Percentiles rank a stretch among this genome's conserved stretches.
These are phyloP conservation scores for Solanum phureja DNA, from an alignment of 257 asterid species.

Conservation along the genomic window DNA sequence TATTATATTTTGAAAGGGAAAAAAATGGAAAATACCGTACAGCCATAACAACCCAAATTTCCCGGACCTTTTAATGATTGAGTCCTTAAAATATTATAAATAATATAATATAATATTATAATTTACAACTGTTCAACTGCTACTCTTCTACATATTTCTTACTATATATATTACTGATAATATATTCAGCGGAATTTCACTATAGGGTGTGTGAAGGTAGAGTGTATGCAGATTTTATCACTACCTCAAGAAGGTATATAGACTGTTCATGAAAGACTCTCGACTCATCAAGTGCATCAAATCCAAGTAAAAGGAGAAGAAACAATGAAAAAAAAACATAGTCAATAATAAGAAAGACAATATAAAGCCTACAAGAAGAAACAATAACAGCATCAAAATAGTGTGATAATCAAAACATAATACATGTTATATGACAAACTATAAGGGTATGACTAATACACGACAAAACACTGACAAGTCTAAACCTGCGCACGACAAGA, in stretches of 20 bases:
- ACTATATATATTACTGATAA: neutral
- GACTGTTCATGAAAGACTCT: no score
- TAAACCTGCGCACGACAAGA: neutral
- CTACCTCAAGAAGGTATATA: accelerated
- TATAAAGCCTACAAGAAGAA: no score
- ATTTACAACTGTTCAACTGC: slow-evolving; percentile 1
- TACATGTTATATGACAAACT: neutral
- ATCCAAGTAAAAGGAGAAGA: neutral
- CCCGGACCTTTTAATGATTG: neutral
- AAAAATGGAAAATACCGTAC: slow-evolving; percentile 1
- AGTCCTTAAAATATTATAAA: neutral
- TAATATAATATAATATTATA: neutral
- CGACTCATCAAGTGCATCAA: neutral
- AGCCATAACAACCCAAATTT: neutral
- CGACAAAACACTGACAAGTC: neutral
- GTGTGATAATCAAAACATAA: no score
- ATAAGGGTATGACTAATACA: neutral
- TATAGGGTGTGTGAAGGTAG: neutral
- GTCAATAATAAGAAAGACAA: neutral
- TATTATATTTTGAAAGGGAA: neutral
- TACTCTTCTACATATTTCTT: neutral
- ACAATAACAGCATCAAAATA: no score
- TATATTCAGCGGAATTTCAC: no score
- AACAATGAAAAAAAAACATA: no score
- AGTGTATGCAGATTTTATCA: accelerated